A percentile compares a stretch with the other conserved stretches of the same genome.
Evolutionary conservation across 208 protist genomes (phyloP).

Genomic region (Trypanosoma grayi): DNA sequence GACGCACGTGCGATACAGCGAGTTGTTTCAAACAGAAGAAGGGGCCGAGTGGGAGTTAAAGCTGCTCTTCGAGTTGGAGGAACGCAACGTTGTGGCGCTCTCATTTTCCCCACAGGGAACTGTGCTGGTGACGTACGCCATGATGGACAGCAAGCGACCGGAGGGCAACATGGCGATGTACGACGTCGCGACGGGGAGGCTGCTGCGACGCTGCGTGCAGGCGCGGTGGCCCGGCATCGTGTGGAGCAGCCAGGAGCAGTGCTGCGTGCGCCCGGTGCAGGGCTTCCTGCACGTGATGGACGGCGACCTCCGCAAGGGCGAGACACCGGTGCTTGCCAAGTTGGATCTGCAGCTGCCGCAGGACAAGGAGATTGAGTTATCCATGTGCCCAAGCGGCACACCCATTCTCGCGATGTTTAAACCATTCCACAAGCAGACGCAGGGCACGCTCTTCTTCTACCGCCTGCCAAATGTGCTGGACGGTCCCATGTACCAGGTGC

Average conservation of each 20-base stretch:
- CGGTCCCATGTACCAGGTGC: slow-evolving; percentile 52
- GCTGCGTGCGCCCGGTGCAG: slow-evolving; percentile 64
- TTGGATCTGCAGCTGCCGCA: slow-evolving; percentile 74
- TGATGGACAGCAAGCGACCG: slow-evolving; percentile 76
- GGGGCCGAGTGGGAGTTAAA: slow-evolving; percentile 23
- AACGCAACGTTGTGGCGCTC: slow-evolving; percentile 58
- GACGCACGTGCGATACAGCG: slow-evolving; percentile 63
- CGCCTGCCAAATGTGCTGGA: slow-evolving; percentile 74
- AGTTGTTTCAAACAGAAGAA: slow-evolving; percentile 32
- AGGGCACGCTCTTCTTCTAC: slow-evolving; percentile 59
- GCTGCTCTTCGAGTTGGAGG: slow-evolving; percentile 57
- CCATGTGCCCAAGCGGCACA: slow-evolving; percentile 40
- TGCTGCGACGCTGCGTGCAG: slow-evolving; percentile 72
- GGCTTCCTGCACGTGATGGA: slow-evolving; percentile 72
- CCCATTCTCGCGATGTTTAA: slow-evolving; percentile 81
- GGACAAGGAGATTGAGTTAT: slow-evolving; percentile 78
- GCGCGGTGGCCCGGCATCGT: slow-evolving; percentile 77
- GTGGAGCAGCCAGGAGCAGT: slow-evolving; percentile 65
- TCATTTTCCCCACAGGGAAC: slow-evolving; percentile 67
- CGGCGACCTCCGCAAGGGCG: slow-evolving; percentile 31
- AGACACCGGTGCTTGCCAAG: slow-evolving; percentile 43
- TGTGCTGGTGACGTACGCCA: slow-evolving; percentile 75
- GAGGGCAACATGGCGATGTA: slow-evolving; percentile 81
- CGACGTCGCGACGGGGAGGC: slow-evolving; percentile 36
- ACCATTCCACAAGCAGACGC: slow-evolving; percentile 76